phyloP scores from a whole-genome alignment of 805 yeast species.

The Cyberlindnera veronae region DNA sequence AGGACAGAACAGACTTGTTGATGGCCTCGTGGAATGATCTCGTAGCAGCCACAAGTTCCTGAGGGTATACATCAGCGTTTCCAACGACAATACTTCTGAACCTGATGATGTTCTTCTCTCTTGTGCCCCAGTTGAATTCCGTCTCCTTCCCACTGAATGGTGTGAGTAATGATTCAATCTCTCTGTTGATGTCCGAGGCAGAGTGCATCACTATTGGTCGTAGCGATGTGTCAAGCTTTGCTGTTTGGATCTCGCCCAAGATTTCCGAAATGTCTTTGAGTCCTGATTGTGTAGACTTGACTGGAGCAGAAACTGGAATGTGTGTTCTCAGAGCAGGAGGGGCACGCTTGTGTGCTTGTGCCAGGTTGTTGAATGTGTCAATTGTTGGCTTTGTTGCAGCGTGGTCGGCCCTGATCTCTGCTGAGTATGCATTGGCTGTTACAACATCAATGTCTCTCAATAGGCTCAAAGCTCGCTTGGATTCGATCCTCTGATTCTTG shows the following conservation, averaged over 20 bases:
- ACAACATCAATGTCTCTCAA: constrained; percentile 21
- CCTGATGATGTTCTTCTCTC: constrained; percentile 61
- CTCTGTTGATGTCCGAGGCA: constrained; percentile 23
- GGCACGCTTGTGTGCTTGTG: constrained; percentile 9
- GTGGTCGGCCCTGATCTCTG: constrained; percentile 12
- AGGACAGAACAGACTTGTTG: constrained; percentile 60
- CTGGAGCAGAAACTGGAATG: constrained; percentile 2
- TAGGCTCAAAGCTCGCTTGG: constrained; percentile 15
- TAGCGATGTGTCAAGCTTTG: constrained; percentile 22
- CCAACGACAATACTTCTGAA: constrained; percentile 63
- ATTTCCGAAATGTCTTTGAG: constrained; percentile 16
- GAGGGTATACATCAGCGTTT: constrained; percentile 40
- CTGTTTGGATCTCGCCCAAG: constrained; percentile 16
- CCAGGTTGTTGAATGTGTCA: constrained; percentile 25
- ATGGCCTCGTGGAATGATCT: constrained; percentile 52
- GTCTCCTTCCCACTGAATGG: constrained; percentile 77
- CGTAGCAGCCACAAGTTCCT: constrained; percentile 33
- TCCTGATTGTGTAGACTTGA: constrained; percentile 1
- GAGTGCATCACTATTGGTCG: constrained; percentile 12
- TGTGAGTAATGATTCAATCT: constrained; percentile 25
- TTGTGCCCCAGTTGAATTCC: constrained; percentile 76
- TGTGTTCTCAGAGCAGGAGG: neutral
- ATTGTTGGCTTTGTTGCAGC: constrained; percentile 19
- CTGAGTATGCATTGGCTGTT: constrained; percentile 18
- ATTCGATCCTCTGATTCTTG: constrained; percentile 22